Conservation (phyloP, 768 basidiomycete genomes). For the Leccinum boreale region DNA sequence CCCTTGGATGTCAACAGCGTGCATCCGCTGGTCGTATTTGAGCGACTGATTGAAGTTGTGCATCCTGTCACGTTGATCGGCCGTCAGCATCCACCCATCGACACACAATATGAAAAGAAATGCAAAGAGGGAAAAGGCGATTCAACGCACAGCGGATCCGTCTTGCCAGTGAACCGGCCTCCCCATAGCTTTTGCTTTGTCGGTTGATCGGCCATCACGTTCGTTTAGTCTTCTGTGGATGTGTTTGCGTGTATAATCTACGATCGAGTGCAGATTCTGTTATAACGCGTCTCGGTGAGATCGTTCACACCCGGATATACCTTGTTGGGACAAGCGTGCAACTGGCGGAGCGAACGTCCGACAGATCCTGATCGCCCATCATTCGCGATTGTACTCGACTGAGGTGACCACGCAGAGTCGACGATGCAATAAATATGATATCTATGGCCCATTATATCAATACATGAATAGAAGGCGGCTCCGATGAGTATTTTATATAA, state of each 20-base stretch:
- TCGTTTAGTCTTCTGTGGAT: background rate
- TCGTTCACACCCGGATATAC: background rate
- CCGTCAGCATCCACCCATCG: background rate
- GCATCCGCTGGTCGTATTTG: slow-evolving; percentile 92
- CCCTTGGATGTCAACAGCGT: slow-evolving; percentile 85
- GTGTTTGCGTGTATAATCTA: background rate
- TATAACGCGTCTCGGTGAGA: background rate
- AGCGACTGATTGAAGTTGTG: slow-evolving; percentile 97
- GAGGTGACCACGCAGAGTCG: background rate
- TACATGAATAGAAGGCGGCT: background rate
- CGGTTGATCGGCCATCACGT: slow-evolving; percentile 37
- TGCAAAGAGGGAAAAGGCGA: background rate
- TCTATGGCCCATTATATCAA: background rate
- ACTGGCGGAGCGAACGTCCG: background rate
- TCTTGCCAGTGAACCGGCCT: slow-evolving; percentile 83
- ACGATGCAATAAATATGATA: background rate
- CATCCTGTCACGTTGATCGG: slow-evolving; percentile 56
- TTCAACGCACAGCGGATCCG: slow-evolving; percentile 50
- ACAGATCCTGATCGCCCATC: background rate
- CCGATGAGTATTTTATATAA: background rate
- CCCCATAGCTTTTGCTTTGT: slow-evolving; percentile 83
- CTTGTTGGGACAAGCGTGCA: background rate
- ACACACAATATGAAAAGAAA: background rate
- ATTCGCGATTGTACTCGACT: background rate
- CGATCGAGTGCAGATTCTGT: background rate